Conservation (phyloP, 495 filamentous ascomycete species). For the Daldinia bambusicola region DNA sequence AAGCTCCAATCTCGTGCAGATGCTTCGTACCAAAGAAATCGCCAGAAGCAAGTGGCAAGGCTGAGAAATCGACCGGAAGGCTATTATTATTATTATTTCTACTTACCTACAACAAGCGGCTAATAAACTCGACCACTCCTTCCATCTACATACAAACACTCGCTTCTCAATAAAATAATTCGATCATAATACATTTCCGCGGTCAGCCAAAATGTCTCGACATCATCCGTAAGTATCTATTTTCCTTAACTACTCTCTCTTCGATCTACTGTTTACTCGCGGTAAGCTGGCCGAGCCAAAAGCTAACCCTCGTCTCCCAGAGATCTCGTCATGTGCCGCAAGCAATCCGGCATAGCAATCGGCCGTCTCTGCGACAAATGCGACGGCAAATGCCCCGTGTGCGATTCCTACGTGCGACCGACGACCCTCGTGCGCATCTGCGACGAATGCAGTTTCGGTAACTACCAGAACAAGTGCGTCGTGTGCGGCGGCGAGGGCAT, state of each 20-base stretch:
- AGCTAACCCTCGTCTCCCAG: constrained; percentile 55
- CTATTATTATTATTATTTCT: constrained; percentile 9
- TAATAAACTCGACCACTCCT: neutral
- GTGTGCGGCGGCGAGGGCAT: constrained; percentile 99
- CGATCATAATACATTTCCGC: constrained; percentile 15
- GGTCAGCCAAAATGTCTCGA: constrained; percentile 68
- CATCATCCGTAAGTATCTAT: constrained; percentile 74
- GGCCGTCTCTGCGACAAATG: constrained; percentile 99
- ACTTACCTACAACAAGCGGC: too few relatives aligned
- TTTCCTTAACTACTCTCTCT: too few relatives aligned
- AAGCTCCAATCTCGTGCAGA: constrained; percentile 28
- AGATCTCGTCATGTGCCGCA: constrained; percentile 99
- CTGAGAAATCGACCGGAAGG: constrained; percentile 47
- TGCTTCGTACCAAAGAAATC: constrained; percentile 34
- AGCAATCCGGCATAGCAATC: constrained; percentile 97
- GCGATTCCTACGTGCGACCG: constrained; percentile 97
- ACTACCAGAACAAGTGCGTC: constrained; percentile 99
- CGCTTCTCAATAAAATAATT: constrained; percentile 1
- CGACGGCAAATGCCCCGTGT: constrained; percentile 99
- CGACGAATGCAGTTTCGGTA: constrained; percentile 98
- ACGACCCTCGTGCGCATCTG: constrained; percentile 98
- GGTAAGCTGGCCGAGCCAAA: constrained; percentile 40
- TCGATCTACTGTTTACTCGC: constrained; percentile 53
- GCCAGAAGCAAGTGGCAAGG: constrained; percentile 47
- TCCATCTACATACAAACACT: neutral